These are phyloP conservation scores for Russula sp. DNA, from an alignment of 768 basidiomycete genomes.

Conservation along the genomic window DNA sequence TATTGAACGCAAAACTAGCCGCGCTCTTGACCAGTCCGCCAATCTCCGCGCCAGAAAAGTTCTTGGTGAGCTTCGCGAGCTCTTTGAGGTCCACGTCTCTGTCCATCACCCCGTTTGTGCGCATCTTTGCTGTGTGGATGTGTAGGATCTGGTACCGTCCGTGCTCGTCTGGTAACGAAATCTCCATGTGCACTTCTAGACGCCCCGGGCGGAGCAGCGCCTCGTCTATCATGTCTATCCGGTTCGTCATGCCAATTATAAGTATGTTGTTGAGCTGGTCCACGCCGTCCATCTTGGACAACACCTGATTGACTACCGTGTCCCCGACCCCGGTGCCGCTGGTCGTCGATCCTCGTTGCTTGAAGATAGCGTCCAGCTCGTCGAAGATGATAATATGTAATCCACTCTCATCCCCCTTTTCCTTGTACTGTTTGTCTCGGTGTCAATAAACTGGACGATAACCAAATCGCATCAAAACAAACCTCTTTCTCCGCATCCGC, in stretches of 20 bases:
- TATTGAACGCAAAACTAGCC: conserved; percentile 95
- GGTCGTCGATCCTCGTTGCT: conserved; percentile 91
- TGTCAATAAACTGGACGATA: conserved; percentile 12
- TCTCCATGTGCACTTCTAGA: conserved; percentile 99
- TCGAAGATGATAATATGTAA: conserved; percentile 99
- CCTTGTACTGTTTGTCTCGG: conserved; percentile 68
- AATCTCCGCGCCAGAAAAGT: conserved; percentile 97
- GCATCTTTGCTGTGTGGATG: conserved; percentile 96
- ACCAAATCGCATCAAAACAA: conserved; percentile 27
- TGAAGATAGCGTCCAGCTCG: conserved; percentile 97
- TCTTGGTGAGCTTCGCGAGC: conserved; percentile 84
- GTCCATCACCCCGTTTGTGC: conserved; percentile 86
- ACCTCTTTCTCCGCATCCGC: conserved; percentile 98
- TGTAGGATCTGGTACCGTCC: conserved; percentile 91
- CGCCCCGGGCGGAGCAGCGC: conserved; percentile 95
- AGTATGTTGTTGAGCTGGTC: conserved; percentile 98
- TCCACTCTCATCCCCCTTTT: conserved; percentile 94
- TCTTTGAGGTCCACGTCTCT: conserved; percentile 77
- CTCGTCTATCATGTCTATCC: conserved; percentile 98
- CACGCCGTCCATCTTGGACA: conserved; percentile 99
- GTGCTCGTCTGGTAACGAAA: conserved; percentile 91
- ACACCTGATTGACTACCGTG: conserved; percentile 95
- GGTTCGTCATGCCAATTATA: conserved; percentile 99
- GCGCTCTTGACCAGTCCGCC: conserved; percentile 96
- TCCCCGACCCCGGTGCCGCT: conserved; percentile 97